Base-by-base conservation (phyloP, 495 filamentous ascomycete species). In the Delitschia confertaspora region DNA sequence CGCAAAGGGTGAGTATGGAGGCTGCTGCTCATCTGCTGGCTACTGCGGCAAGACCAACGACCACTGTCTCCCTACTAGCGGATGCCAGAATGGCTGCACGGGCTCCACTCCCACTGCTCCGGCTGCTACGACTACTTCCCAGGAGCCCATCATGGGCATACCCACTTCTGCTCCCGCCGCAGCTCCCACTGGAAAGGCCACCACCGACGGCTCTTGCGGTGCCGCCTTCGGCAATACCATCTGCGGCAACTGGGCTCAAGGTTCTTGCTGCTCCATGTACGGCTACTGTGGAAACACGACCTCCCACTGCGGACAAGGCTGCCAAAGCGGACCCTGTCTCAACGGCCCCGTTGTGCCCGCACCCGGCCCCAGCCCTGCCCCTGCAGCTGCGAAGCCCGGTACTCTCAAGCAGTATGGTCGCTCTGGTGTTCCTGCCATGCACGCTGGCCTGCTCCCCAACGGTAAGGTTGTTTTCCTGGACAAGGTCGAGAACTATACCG, bases 361-460 rank as follows among this genome's bases (percentile, higher is more conserved):
- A 9, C 58, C 61, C 11, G 50, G 47, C 24, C 57, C 59, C 13
- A 56, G 51, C 14, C 57, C 57, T 36, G 63, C 61, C 9, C 63
- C 61, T 3, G 33, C 33, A 2, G 51, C 54, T 40, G 18, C 59
- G 6, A 63, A 65, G 19, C 60, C 65, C 8, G 77, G 76, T 9
- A 38, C 49, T 17, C 73, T 78, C 51, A 59, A 55, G 1, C 42
- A 74, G 5, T 58, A 72, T 44, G 76, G 75, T 20, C 49, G 68
- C 25, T 71, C 72, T 24, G 76, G 76, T 55, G 76, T 80, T 36
- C 73, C 76, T 30, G 76, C 68, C 8, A 80, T 80, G 76, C 76
- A 78, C 46, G 74, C 76, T 43, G 77, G 62, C 46, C 66, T 80
- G 19, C 58, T 79, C 61, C 70, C 68, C 7, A 78, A 80, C 50